Base-by-base conservation (phyloP, 768 basidiomycete genomes). In the Lanmaoa rubissima region DNA sequence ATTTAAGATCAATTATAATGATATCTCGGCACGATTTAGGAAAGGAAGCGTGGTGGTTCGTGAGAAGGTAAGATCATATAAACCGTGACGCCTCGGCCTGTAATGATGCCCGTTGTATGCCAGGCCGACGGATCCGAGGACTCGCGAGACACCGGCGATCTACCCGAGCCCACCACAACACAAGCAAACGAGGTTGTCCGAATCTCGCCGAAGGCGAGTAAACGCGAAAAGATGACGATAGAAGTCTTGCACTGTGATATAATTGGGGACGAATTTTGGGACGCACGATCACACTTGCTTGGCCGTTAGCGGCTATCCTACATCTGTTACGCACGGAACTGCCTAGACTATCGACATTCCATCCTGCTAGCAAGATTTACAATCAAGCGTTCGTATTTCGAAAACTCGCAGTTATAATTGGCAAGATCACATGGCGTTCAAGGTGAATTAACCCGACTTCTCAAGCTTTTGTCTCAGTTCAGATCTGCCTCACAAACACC, bases 1-100 rank as follows among this genome's bases (percentile, higher is more conserved):
- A 14, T 98, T 94, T 65, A 78, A 80, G 5, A 84, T 96, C 63
- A 98, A 98, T 70, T 99, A 98, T 69, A 96, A 91, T 60, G 73
- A 79, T 7, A 69, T 95, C 5, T 79, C 87, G 10, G 76, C 79
- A 1, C 79, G 87, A 56, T 96, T 82, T 65, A 77, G 90, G 49
- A 96, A 95, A 69, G 97, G 97, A 12, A 94, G 89, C 62, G 79
- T 92, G 3, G 69, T 98, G 12, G 80, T 93, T 45, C 83, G 93
- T 54, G 79, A 86, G 61, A 76, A 81, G 74, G 86, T 82, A 58
- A 48, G 60, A 1, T 40, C 11, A 6, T 16, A 11, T 31, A 2
- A 9, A 38, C 17, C 6, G 11, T 51, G 19, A 13, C 2, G 12
- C 1, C 17, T 21, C 21, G 3, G 13, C 36, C 34, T 12, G 26